These are phyloP conservation scores for Boletus rex-veris DNA, from an alignment of 768 basidiomycete genomes.

Conservation along the genomic window DNA sequence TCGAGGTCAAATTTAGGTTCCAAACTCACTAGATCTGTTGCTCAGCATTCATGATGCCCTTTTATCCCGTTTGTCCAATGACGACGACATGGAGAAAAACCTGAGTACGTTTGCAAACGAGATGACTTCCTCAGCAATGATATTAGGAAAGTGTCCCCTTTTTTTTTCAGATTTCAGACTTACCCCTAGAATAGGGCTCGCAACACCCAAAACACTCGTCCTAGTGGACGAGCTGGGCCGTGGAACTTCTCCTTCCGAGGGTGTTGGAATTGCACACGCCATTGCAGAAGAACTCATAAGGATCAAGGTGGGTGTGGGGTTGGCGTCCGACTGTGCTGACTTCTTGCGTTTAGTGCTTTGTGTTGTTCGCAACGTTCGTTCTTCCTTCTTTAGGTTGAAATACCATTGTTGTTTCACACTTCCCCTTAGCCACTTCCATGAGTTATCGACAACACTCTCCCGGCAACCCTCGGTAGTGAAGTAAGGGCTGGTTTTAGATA, in stretches of 20 bases:
- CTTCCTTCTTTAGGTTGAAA: not conserved
- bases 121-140: slow-evolving; percentile 91
- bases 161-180: not conserved
- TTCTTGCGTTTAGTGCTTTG: slow-evolving; percentile 55
- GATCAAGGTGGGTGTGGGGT: slow-evolving; percentile 51
- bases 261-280: slow-evolving; percentile 77
- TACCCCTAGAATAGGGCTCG: slow-evolving; percentile 49
- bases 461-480: slow-evolving; percentile 76
- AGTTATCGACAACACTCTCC: slow-evolving; percentile 73
- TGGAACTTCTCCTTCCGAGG: slow-evolving; percentile 85
- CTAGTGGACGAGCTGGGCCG: slow-evolving; percentile 92
- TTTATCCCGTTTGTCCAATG: slow-evolving; percentile 86
- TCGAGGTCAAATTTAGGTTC: not conserved
- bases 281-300: slow-evolving; percentile 76
- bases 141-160: slow-evolving; percentile 52
- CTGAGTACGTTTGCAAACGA: slow-evolving; percentile 95
- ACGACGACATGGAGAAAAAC: slow-evolving; percentile 86
- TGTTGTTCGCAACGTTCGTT: slow-evolving; percentile 85
- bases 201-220: slow-evolving; percentile 66
- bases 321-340: not conserved
- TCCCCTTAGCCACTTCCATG: slow-evolving; percentile 64
- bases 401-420: not conserved
- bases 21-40: not conserved
- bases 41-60: slow-evolving; percentile 76
- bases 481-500: slow-evolving; percentile 40